A percentile compares a stretch with the other conserved stretches of the same genome.
Conservation (phyloP, 1,139 yeast species). For the Kodamaea derodonti region DNA sequence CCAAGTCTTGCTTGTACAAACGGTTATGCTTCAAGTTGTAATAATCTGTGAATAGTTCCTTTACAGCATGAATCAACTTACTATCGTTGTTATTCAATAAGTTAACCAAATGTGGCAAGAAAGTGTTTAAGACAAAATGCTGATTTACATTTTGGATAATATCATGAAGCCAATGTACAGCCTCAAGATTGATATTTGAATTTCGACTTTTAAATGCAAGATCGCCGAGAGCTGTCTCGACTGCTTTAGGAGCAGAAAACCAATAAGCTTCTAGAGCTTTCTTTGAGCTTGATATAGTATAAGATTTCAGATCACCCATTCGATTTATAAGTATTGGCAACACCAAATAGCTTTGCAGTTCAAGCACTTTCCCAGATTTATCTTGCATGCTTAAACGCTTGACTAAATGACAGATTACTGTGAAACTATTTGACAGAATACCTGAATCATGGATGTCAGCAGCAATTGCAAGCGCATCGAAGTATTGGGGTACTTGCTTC, state of each 20-base stretch:
- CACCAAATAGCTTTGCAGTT: constrained; percentile 44
- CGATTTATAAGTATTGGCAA: constrained; percentile 56
- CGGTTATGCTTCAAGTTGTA: constrained; percentile 27
- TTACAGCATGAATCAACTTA: constrained; percentile 4
- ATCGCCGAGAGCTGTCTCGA: constrained; percentile 47
- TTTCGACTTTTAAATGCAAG: constrained; percentile 48
- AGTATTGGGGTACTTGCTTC: constrained; percentile 49
- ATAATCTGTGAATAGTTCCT: constrained; percentile 23
- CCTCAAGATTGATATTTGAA: constrained; percentile 40
- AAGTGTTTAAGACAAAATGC: constrained; percentile 28
- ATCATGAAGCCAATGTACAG: constrained; percentile 32
- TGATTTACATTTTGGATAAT: constrained; percentile 29
- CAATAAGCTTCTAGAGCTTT: constrained; percentile 64
- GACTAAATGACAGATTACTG: constrained; percentile 69
- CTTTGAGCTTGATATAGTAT: constrained; percentile 46
- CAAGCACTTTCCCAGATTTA: constrained; percentile 41
- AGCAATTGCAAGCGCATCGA: constrained; percentile 52
- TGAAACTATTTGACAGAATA: constrained; percentile 52
- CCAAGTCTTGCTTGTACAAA: constrained; percentile 41
- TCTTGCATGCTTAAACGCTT: constrained; percentile 78
- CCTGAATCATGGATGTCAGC: constrained; percentile 37
- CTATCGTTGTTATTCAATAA: constrained; percentile 6
- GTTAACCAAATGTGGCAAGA: constrained; percentile 23
- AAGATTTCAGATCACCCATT: constrained; percentile 45
- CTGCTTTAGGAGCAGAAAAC: constrained; percentile 56